Evolutionary conservation across 75 land plant genomes (phyloP).

Genomic region (Picea glauca): DNA sequence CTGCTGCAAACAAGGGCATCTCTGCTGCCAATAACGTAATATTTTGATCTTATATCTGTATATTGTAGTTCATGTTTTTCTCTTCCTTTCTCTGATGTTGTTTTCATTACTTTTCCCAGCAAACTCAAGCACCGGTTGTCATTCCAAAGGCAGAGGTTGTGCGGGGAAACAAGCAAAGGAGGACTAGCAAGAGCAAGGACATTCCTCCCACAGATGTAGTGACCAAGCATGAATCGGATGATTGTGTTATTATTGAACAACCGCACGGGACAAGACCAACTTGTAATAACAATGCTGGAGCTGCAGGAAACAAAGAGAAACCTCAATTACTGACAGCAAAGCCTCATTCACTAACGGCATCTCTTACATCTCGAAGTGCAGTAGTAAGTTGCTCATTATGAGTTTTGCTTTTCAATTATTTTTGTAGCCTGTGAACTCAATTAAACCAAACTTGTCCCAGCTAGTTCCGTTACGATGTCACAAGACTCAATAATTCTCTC

Average conservation of each 20-base stretch:
- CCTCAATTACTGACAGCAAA: not conserved
- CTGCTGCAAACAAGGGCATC: conserved; percentile 20
- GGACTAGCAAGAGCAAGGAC: conserved; percentile 2
- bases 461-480: too few relatives aligned
- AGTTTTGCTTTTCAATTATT: not conserved
- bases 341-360: conserved; percentile 17
- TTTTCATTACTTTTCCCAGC: not conserved
- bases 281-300: not conserved
- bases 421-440: conserved; percentile 1
- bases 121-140: not conserved
- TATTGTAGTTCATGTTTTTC: not conserved
- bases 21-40: conserved; percentile 3
- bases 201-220: not conserved
- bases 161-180: conserved; percentile 1
- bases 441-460: too few relatives aligned
- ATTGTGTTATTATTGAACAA: conserved; percentile 6
- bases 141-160: too few relatives aligned
- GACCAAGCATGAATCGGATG: not conserved
- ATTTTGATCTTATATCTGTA: not conserved
- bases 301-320: not conserved
- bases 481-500: too few relatives aligned
- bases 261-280: not conserved
- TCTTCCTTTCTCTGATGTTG: not conserved
- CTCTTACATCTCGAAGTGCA: conserved; percentile 38
- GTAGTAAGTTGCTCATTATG: not conserved